Base-by-base conservation (phyloP, 2,329 filamentous ascomycete genomes). In the Hansfordia pulvinata region DNA sequence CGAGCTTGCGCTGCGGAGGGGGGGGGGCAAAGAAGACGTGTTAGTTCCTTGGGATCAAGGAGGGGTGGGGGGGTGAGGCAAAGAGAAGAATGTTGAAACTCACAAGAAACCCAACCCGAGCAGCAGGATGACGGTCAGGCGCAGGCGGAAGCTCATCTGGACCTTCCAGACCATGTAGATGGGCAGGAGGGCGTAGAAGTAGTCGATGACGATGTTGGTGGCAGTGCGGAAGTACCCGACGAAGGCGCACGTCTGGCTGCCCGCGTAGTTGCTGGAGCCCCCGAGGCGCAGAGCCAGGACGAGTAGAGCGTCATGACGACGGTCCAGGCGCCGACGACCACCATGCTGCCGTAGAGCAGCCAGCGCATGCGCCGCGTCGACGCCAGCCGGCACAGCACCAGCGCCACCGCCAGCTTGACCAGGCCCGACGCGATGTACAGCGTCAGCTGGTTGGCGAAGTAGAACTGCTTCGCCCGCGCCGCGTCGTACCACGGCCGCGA, bases 141-240 rank as follows among this genome's bases (percentile, higher is more conserved):
- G 49, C 9, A 47, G 30, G 16, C 33, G 36, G 3, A 19, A 28
- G 14, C 36, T 40, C 40, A 50, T 43, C 19, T 40, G 38, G 0
- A 42, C 39, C 4, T 41, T 38, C 30, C 42, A 36, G 9, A 50
- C 40, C 23, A 50, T 47, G 10, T 30, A 37, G 2, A 47, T 25
- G 2, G 47, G 47, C 10, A 47, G 25, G 2, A 49, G 27, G 17
- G 47, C 45, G 20, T 47, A 48, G 26, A 49, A 50, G 28, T 47
- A 50, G 32, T 50, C 46, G 36, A 50, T 47, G 30, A 48, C 39
- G 19, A 50, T 46, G 17, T 50, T 50, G 19, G 42, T 45, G 11
- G 43, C 42, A 5, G 43, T 49, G 20, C 47, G 47, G 28, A 50
- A 48, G 26, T 46, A 45, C 10, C 40, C 43, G 12, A 49, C 35